Evolutionary conservation across 768 basidiomycete species (phyloP), one percentile per base, ranked within the genome.

Genomic region (Trametes cinnabarina): DNA sequence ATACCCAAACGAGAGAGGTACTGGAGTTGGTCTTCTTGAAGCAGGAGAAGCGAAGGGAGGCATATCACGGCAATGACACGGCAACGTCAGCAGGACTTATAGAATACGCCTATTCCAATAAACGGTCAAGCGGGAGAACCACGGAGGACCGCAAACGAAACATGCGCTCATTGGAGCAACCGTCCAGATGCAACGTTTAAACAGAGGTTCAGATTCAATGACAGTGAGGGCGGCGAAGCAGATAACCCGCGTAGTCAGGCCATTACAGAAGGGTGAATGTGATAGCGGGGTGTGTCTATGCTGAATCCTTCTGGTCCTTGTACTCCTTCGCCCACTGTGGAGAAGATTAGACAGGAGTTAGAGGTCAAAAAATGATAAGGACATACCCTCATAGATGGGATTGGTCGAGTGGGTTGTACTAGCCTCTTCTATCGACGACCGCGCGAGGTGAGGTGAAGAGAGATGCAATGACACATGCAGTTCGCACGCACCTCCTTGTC

Each of bases 321-420:
- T 78, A 82, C 60, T 83, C 76, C 62, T 76, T 79, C 20, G 81
- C 73, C 81, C 81, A 82, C 82, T 82, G 55, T 3, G 44, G 5
- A 40, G 20, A 54, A 30, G 26, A 55, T 61, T 26, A 51, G 39
- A 9, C 19, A 15, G 10, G 30, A n/a, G 17, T 28, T 11, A 7
- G 8, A 9, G 15, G 42, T 28, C 41, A 0, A n/a, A 22, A 19
- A 26, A 9, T 15, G 43, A 51, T 28, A 4, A 5, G n/a, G 52
- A 72, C 87, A 56, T 61, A 90, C 91, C 74, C 79, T 74, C 83
- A 87, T 86, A 1, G 92, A 93, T 49, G 92, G 92, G 68, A 94
- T 92, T 15, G 82, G 79, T 54, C 84, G 79, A 52, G 75, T 76
- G 5, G 91, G 91, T 62, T 82, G 80, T 28, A 80, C 68, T 28